Conservation (phyloP, 306 rosid genomes). For the Citrullus mucosospermus region DNA sequence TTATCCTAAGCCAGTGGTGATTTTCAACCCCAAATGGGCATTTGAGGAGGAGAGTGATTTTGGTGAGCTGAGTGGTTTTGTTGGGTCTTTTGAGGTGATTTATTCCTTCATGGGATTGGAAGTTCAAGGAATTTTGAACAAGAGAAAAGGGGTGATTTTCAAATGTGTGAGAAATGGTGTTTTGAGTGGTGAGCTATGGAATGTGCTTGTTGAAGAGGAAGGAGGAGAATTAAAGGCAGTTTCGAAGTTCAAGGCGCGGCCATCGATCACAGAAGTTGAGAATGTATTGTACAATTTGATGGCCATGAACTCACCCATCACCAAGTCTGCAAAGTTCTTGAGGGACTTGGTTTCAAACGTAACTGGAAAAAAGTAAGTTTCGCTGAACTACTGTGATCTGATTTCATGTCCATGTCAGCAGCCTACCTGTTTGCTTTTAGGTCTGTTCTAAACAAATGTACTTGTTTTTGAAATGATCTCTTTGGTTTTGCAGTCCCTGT, state of each 20-base stretch:
- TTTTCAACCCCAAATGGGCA: conserved; percentile 72
- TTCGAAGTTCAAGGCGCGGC: conserved; percentile 51
- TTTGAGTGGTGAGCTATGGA: conserved; percentile 73
- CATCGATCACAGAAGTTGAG: conserved; percentile 67
- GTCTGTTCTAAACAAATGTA: neutral
- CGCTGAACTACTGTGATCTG: conserved; percentile 2
- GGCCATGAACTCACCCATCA: conserved; percentile 81
- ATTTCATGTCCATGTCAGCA: neutral
- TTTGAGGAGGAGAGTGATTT: conserved; percentile 65
- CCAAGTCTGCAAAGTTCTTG: conserved; percentile 73
- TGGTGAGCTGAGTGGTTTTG: conserved; percentile 44
- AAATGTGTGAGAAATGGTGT: conserved; percentile 76
- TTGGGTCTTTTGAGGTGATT: conserved; percentile 68
- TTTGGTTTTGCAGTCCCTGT: neutral
- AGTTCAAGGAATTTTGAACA: conserved; percentile 61
- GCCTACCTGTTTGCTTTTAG: neutral
- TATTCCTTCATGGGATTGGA: conserved; percentile 82
- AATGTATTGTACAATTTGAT: conserved; percentile 73
- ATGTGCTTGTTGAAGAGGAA: conserved; percentile 75
- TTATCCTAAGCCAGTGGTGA: conserved; percentile 69
- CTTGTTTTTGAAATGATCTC: neutral
- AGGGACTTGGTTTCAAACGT: conserved; percentile 73
- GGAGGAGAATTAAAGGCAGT: conserved; percentile 47
- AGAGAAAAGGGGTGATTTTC: conserved; percentile 65
- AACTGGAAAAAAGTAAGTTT: conserved; percentile 54